Base-by-base conservation (phyloP, 208 protist species). In the Acanthamoeba pearcei region DNA sequence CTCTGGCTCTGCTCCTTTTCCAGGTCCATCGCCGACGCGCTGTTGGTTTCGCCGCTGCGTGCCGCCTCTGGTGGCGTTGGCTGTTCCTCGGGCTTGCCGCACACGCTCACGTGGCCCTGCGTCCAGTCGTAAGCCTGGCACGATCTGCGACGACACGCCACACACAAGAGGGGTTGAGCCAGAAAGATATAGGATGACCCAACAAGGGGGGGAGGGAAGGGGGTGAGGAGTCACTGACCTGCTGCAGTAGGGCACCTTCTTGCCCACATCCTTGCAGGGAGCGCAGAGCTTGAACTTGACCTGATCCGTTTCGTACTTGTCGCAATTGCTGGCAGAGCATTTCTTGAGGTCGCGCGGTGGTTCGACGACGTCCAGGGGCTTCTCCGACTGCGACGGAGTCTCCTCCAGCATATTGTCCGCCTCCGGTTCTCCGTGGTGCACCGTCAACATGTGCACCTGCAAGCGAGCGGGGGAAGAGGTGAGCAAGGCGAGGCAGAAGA, bases 401-500 rank as follows among this genome's bases (percentile, higher is more conserved):
- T 66, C n/a, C 27, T 35, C 89, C 19, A 64, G 27, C 80, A 64
- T 64, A n/a, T 22, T 83, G 8, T 32, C 32, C n/a, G 70, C 89
- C 49, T 94, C 89, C 4, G 42, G 38, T n/a, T 94, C 70, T 78
- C 57, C 89, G 32, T 94, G 68, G 17, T 94, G 89, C 5, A 49
- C 62, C 51, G 89, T 94, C 46, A 94, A 46, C 89, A 94, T 64
- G 51, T 94, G 89, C n/a, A 93, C 88, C 68, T 76, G 12, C 64
- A 10, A 72, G 9, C 12, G 10, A 42, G 35, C 12, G 17, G 8
- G 5, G 35, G 32, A 76, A 76, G n/a, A 46, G 22, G 12, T 76
- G 68, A 76, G 35, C 27, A 76, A 42, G 38, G 24, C 32, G 22
- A 42, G 6, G 24, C 68, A 32, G 29, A 32, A 66, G 60, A 66